A percentile compares a stretch with the other conserved stretches of the same genome.
These are phyloP conservation scores for Lojkania enalia DNA, from an alignment of 2,329 filamentous ascomycete genomes.

Conservation along the genomic window DNA sequence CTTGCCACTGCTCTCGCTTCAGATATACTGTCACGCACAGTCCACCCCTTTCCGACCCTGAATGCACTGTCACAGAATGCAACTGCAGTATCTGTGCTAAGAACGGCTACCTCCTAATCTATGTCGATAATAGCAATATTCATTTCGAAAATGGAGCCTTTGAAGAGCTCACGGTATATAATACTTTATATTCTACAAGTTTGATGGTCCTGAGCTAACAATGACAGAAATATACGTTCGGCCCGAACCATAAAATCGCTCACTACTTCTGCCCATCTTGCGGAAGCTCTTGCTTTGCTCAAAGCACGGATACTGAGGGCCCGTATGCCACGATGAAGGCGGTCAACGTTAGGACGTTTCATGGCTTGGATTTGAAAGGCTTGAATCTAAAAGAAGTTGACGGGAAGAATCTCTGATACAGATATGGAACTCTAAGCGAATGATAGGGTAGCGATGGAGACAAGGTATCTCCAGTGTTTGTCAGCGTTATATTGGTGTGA, in stretches of 20 bases:
- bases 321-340: conserved; percentile 23
- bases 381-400: conserved; percentile 29
- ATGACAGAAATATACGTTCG: conserved; percentile 32
- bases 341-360: conserved; percentile 35
- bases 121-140: conserved; percentile 21
- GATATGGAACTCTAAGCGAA: too few species aligned
- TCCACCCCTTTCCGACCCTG: conserved; percentile 50
- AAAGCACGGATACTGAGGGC: conserved; percentile 15
- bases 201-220: background rate
- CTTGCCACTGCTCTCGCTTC: conserved; percentile 60
- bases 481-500: too few species aligned
- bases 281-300: conserved; percentile 29
- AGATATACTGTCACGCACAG: conserved; percentile 54
- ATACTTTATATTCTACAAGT: background rate
- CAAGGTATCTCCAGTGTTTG: too few species aligned
- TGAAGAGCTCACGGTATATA: conserved; percentile 22
- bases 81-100: conserved; percentile 59
- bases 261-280: conserved; percentile 40
- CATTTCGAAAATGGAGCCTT: conserved; percentile 23
- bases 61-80: conserved; percentile 50
- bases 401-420: conserved; percentile 24
- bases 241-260: conserved; percentile 19
- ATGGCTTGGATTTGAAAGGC: conserved; percentile 30
- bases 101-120: conserved; percentile 57
- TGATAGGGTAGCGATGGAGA: too few species aligned